Evolutionary conservation across 805 yeast species (phyloP).

Genomic region (Blastobotrys muscicola): DNA sequence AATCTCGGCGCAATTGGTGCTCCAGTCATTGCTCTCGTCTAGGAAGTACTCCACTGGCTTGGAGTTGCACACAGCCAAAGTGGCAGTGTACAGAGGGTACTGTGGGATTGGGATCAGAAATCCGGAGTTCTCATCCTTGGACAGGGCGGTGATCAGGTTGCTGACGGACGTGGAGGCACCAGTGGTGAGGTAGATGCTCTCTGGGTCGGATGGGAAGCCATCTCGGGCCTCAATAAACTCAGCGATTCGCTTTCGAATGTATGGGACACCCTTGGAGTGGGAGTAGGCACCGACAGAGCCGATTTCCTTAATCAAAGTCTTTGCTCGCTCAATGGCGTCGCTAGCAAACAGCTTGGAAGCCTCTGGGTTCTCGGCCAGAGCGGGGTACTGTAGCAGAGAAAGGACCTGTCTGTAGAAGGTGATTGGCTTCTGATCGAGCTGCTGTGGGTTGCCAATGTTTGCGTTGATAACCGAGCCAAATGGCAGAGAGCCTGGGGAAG

Average conservation of each 20-base stretch:
- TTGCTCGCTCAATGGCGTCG: conserved; percentile 73
- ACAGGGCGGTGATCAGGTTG: conserved; percentile 59
- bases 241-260: conserved; percentile 71
- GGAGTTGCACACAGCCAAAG: conserved; percentile 74
- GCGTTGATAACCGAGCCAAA: conserved; percentile 74
- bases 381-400: conserved; percentile 79
- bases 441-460: conserved; percentile 98
- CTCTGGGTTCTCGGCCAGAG: conserved; percentile 31
- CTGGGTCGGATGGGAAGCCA: conserved; percentile 55
- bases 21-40: conserved; percentile 77
- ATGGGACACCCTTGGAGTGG: conserved; percentile 76
- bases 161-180: conserved; percentile 97
- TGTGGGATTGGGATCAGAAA: conserved; percentile 94
- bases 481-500: conserved; percentile 56
- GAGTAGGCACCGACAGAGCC: conserved; percentile 95
- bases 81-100: conserved; percentile 95
- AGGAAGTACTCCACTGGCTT: conserved; percentile 79
- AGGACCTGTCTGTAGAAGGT: conserved; percentile 93
- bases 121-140: conserved; percentile 52
- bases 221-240: conserved; percentile 72
- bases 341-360: conserved; percentile 34
- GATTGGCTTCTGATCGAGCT: conserved; percentile 85
- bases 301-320: conserved; percentile 44
- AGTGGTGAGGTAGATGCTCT: conserved; percentile 72
- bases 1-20: conserved; percentile 53